phyloP scores from a whole-genome alignment of 2,329 filamentous ascomycete species.

The Tolypocladium album region DNA sequence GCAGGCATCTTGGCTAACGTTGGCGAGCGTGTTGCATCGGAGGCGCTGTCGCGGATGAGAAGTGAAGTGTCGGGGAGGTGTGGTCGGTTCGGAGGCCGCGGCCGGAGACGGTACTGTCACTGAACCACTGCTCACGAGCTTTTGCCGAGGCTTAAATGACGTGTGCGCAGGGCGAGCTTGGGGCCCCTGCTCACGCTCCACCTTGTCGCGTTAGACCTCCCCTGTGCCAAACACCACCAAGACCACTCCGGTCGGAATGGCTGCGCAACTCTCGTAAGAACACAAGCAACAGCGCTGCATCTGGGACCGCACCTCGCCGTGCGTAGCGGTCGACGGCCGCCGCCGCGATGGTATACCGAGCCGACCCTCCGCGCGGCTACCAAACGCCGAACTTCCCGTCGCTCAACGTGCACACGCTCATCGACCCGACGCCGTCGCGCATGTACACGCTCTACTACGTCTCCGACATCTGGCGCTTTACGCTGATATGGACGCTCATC shows the following conservation, averaged over 20 bases:
- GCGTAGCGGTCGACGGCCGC: neutral
- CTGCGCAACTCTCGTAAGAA: neutral
- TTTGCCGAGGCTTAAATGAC: slow-evolving; percentile 17
- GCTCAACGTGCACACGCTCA: slow-evolving; percentile 60
- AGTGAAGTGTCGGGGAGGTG: slow-evolving; percentile 1
- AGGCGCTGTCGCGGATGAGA: neutral
- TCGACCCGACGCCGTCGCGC: slow-evolving; percentile 28
- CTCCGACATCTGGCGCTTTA: slow-evolving; percentile 77
- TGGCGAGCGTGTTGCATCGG: neutral
- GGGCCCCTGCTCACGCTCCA: neutral
- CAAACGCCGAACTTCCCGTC: slow-evolving; percentile 64
- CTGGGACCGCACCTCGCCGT: neutral
- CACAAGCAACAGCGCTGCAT: neutral
- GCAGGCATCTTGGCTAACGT: slow-evolving; percentile 41
- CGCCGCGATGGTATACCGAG: slow-evolving; percentile 2
- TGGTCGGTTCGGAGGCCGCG: neutral
- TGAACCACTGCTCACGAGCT: neutral
- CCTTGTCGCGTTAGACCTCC: neutral
- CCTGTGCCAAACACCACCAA: neutral
- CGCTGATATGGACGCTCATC: slow-evolving; percentile 75
- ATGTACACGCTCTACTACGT: slow-evolving; percentile 59
- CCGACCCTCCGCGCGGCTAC: slow-evolving; percentile 42
- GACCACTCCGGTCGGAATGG: neutral
- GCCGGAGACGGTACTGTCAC: neutral
- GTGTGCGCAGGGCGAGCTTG: neutral